Base-by-base conservation (phyloP, 2,329 filamentous ascomycete genomes). In the Alternaria ventricosa region DNA sequence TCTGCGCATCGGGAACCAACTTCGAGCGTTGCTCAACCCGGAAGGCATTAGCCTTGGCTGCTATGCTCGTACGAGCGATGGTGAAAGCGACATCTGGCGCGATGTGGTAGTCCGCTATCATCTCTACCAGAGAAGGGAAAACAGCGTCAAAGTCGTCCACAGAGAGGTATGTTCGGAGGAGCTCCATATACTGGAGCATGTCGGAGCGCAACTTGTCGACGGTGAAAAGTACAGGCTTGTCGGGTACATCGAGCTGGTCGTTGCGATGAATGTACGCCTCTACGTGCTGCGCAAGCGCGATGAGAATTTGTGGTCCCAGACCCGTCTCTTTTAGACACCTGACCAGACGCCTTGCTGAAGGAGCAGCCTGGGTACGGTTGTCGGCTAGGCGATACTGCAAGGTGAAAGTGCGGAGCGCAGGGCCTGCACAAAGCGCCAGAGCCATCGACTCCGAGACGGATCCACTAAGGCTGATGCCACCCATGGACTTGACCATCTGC, bases 361-460 rank as follows among this genome's bases (percentile, higher is more conserved):
- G 88, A 60, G 87, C 87, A 11, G 89, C 91, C 68, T 92, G 89
- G 69, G 94, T 92, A 20, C 95, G 91, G 73, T 90, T 91, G 77
- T 99, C 96, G 44, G 92, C 87, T 4, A 97, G 85, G 59, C 92
- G 89, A 64, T 92, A 87, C 43, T 77, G 73, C n/a, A 98, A 86
- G 1, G 92, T 96, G 71, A 95, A 92, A 10, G 90, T 88, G 68
- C 92, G 91, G 11, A 99, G 84, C 25, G 90, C 84, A 55, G 93
- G 89, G 13, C 95, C 94, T 64, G 94, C 95, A 44, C 92, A 93
- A 88, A 99, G 94, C 13, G 93, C 94, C 66, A 92, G 84, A 27
- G 97, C 87, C 80, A 97, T 94, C 18, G 90, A 84, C 70, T 99
- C 95, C 28, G 93, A 97, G 74, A 97, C 95, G 74, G 94, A 93